These are phyloP conservation scores for Phytopythium delawarense DNA, from an alignment of 352 stramenopile genomes.

Conservation along the genomic window DNA sequence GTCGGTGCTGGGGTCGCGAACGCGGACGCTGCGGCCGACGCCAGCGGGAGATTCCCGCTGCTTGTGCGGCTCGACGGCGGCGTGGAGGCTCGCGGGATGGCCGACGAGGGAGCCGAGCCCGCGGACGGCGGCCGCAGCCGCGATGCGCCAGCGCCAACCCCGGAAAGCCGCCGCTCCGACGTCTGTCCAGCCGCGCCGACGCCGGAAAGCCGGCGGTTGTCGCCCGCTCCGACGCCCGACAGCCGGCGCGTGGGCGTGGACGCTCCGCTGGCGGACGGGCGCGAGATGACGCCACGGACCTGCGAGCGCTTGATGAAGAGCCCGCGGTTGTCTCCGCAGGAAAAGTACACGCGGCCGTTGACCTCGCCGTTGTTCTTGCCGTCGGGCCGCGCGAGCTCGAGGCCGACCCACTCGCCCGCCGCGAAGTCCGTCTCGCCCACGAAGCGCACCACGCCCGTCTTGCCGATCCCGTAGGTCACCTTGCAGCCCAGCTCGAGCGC, in stretches of 20 bases:
- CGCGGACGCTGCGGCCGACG: conserved; percentile 10
- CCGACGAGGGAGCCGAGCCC: conserved; percentile 4
- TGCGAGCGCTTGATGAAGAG: conserved; percentile 61
- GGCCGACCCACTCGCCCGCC: conserved; percentile 74
- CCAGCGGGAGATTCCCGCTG: not conserved
- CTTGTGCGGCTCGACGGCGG: conserved; percentile 4
- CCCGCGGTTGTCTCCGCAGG: conserved; percentile 58
- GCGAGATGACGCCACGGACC: conserved; percentile 31
- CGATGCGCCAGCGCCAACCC: not conserved
- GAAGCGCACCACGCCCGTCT: conserved; percentile 70
- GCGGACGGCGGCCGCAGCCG: conserved; percentile 9
- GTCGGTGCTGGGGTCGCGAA: conserved; percentile 12
- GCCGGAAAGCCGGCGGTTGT: conserved; percentile 28
- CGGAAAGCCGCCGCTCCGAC: conserved; percentile 4
- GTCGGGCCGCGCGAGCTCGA: conserved; percentile 74
- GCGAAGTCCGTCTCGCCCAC: conserved; percentile 77
- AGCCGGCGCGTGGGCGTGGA: conserved; percentile 6
- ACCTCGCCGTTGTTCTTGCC: conserved; percentile 86
- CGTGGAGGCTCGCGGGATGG: conserved; percentile 7
- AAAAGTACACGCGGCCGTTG: conserved; percentile 81
- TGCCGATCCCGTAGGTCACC: conserved; percentile 66
- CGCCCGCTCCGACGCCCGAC: conserved; percentile 10
- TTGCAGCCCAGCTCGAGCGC: conserved; percentile 55
- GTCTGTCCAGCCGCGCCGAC: conserved; percentile 9
- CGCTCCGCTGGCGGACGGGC: conserved; percentile 4